Percentiles rank a stretch among this genome's conserved stretches.
These are phyloP conservation scores for Hirschfeldia incana DNA, from an alignment of 345 rosid species.

Conservation along the genomic window DNA sequence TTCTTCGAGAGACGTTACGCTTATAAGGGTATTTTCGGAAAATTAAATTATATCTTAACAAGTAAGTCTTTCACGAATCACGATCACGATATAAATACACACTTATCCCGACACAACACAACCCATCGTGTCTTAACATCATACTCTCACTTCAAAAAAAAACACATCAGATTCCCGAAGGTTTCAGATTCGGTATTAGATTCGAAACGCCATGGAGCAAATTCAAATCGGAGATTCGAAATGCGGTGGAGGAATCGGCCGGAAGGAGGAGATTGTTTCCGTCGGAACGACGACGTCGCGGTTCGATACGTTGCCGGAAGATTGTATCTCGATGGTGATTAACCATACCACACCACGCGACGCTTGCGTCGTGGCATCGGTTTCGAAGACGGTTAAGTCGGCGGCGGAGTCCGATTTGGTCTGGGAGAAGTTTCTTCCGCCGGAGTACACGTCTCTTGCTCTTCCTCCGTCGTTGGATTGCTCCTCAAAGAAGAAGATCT, in stretches of 20 bases:
- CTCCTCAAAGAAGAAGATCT: conserved; percentile 53
- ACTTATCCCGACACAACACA: background rate
- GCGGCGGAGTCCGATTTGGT: conserved; percentile 62
- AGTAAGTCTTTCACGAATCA: conserved; percentile 27
- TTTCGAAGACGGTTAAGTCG: conserved; percentile 46
- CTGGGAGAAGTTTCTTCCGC: conserved; percentile 62
- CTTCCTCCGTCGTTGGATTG: conserved; percentile 22
- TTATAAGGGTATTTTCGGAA: conserved; percentile 20
- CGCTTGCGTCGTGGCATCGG: conserved; percentile 48
- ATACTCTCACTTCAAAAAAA: conserved; percentile 5
- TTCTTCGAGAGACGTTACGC: background rate
- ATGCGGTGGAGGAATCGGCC: background rate
- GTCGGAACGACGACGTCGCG: background rate
- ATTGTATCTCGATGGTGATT: conserved; percentile 50
- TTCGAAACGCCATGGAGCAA: conserved; percentile 23
- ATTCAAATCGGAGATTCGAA: conserved; percentile 8
- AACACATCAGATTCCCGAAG: conserved; percentile 13
- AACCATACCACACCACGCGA: conserved; percentile 53
- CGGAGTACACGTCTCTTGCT: conserved; percentile 34
- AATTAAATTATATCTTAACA: conserved; percentile 16
- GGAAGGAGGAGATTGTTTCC: background rate
- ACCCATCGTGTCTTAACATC: background rate
- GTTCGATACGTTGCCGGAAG: conserved; percentile 48
- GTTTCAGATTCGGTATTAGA: background rate
- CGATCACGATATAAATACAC: conserved; percentile 25